Evolutionary conservation across 2,329 filamentous ascomycete genomes (phyloP).

Genomic region (Phoma sp.): DNA sequence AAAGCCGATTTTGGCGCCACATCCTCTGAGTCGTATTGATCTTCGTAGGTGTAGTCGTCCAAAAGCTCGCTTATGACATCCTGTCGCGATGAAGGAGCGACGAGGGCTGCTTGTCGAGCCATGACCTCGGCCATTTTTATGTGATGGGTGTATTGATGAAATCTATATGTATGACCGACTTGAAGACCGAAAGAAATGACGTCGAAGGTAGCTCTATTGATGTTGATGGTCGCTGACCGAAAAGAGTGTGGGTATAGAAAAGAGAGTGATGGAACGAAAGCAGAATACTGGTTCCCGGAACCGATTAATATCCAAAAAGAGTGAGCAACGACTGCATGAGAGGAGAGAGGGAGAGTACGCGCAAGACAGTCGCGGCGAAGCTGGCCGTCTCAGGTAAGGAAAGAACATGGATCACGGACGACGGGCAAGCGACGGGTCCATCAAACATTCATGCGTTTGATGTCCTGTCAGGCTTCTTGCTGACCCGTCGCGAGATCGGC

Average conservation of each 20-base stretch:
- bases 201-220: constrained; percentile 1
- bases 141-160: constrained; percentile 1
- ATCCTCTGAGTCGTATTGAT: constrained; percentile 33
- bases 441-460: constrained; percentile 49
- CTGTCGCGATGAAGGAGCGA: constrained; percentile 41
- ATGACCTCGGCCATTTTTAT: constrained; percentile 37
- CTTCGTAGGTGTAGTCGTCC: constrained; percentile 43
- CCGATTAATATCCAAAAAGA: constrained; percentile 29
- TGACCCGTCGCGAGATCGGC: constrained; percentile 35
- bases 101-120: constrained; percentile 29
- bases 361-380: constrained; percentile 32
- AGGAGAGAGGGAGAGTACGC: constrained; percentile 27
- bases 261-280: constrained; percentile 30
- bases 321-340: constrained; percentile 24
- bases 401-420: constrained; percentile 39
- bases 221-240: constrained; percentile 12
- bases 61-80: constrained; percentile 49
- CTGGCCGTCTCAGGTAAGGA: constrained; percentile 43
- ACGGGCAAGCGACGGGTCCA: constrained; percentile 31
- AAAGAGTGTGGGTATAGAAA: constrained; percentile 17
- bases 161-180: neutral
- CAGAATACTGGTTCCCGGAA: constrained; percentile 27
- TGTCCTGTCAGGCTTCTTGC: constrained; percentile 33
- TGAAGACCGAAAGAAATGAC: constrained; percentile 10
- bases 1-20: constrained; percentile 24